A percentile compares a stretch with the other conserved stretches of the same genome.
These are phyloP conservation scores for Antrodiella citrinella DNA, from an alignment of 768 basidiomycete genomes.

Conservation along the genomic window DNA sequence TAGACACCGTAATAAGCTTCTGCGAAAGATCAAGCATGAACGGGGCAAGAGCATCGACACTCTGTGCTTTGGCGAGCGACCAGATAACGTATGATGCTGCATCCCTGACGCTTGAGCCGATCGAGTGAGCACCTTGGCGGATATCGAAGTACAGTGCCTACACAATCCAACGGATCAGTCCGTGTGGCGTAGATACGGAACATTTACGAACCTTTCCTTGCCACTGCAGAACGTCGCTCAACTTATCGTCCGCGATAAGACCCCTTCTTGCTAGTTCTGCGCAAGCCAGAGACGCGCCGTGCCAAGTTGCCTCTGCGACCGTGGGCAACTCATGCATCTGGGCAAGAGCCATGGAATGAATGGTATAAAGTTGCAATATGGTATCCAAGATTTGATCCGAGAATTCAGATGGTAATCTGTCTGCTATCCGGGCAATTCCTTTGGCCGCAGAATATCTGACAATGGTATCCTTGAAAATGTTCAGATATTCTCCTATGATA, in stretches of 20 bases:
- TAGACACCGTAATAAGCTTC: slow-evolving; percentile 66
- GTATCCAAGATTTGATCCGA: slow-evolving; percentile 77
- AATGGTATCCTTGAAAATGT: slow-evolving; percentile 66
- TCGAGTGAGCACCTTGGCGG: slow-evolving; percentile 84
- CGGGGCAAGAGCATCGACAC: slow-evolving; percentile 46
- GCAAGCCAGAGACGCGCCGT: slow-evolving; percentile 86
- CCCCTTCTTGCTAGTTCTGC: slow-evolving; percentile 89
- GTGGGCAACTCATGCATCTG: slow-evolving; percentile 65
- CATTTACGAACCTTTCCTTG: slow-evolving; percentile 54
- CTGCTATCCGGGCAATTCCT: slow-evolving; percentile 77
- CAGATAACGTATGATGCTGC: slow-evolving; percentile 92
- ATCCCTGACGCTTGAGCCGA: slow-evolving; percentile 92
- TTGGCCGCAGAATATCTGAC: slow-evolving; percentile 96
- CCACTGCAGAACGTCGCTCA: slow-evolving; percentile 69
- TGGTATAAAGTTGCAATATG: slow-evolving; percentile 65
- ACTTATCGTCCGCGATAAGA: slow-evolving; percentile 47
- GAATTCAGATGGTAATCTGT: slow-evolving; percentile 70
- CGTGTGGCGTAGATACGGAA: not conserved
- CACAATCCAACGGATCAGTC: not conserved
- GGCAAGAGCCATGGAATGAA: slow-evolving; percentile 60
- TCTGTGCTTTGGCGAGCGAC: slow-evolving; percentile 82
- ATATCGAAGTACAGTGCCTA: slow-evolving; percentile 92
- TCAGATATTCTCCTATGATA: slow-evolving; percentile 1
- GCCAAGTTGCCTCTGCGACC: slow-evolving; percentile 85
- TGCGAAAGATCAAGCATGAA: slow-evolving; percentile 61